Evolutionary conservation across 2,329 filamentous ascomycete species (phyloP), one percentile per base, ranked within the genome.

Genomic region (Penicillium corylophilum): DNA sequence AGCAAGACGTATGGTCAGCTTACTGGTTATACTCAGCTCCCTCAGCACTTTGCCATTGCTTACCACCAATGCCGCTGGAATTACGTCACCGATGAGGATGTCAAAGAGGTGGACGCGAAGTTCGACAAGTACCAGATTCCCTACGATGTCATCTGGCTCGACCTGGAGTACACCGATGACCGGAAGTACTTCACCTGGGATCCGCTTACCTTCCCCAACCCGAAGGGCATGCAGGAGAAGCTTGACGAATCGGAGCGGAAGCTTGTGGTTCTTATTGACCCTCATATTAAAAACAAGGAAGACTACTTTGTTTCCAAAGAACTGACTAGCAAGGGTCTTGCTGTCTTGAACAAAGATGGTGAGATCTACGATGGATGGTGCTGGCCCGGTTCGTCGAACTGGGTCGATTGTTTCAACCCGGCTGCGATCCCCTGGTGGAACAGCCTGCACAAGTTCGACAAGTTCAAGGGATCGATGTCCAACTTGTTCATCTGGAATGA

Each of bases 41-140:
- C 94, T 1, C 91, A 96, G 65, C 88, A 94, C 57, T 96, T 96
- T 64, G 82, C 93, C 2, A 85, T 99, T 60, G 94, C 84, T 12
- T 96, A 97, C 73, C 94, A 99, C 68, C 94, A 99, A 72, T 97
- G 94, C 71, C 88, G 94, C 63, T 99, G 94, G 94, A 99, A 99
- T 75, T 99, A 99, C 69, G 87, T 96, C 50, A 95, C 90, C 1
- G 93, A 96, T 64, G 91, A 96, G 59, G 94, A 99, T 73, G 92
- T 99, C 52, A 95, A 89, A 71, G 92, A 97, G 65, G 93, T 99
- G 38, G 92, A 97, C 70, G 86, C 89, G 59, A 95, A 95, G 71
- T 96, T 99, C 77, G 92, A 97, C 77, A 95, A 94, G 76, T 84
- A 86, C 74, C 87, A 90, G 68, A 96, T 99, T 48, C 94, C 94